Percentiles rank a stretch among this genome's conserved stretches.
These are phyloP conservation scores for Suhomyces sp. DNA, from an alignment of 805 yeast genomes.

Conservation along the genomic window DNA sequence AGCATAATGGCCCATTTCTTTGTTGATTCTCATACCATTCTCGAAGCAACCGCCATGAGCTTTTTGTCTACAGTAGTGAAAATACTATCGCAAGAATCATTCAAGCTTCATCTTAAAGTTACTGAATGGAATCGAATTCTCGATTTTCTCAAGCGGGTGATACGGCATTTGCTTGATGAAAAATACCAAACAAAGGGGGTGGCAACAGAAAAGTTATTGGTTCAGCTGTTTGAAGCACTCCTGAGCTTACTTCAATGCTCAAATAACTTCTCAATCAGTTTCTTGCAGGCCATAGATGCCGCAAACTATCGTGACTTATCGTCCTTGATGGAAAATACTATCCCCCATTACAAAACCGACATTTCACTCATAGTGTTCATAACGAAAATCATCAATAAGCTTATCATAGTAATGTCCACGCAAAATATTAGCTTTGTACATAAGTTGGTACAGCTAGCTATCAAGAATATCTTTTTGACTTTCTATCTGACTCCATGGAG, in stretches of 20 bases:
- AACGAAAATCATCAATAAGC: slow-evolving; percentile 46
- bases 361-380: slow-evolving; percentile 18
- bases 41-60: slow-evolving; percentile 23
- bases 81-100: slow-evolving; percentile 21
- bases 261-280: slow-evolving; percentile 13
- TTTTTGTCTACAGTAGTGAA: slow-evolving; percentile 20
- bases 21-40: slow-evolving; percentile 4
- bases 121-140: slow-evolving; percentile 26
- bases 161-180: slow-evolving; percentile 11
- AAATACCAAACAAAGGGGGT: slow-evolving; percentile 5
- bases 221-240: slow-evolving; percentile 19
- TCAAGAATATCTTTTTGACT: slow-evolving; percentile 27
- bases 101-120: slow-evolving; percentile 30
- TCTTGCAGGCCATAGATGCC: slow-evolving; percentile 16
- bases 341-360: slow-evolving; percentile 21
- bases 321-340: slow-evolving; percentile 15
- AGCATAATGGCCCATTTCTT: slow-evolving; percentile 18
- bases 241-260: slow-evolving; percentile 23
- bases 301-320: slow-evolving; percentile 19
- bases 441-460: slow-evolving; percentile 37
- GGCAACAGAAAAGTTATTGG: slow-evolving; percentile 19
- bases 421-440: slow-evolving; percentile 37
- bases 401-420: slow-evolving; percentile 42
- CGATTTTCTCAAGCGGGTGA: slow-evolving; percentile 21
- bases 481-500: slow-evolving; percentile 43